phyloP scores from a whole-genome alignment of 345 rosid genomes.

The Mallotus nudiflorus region DNA sequence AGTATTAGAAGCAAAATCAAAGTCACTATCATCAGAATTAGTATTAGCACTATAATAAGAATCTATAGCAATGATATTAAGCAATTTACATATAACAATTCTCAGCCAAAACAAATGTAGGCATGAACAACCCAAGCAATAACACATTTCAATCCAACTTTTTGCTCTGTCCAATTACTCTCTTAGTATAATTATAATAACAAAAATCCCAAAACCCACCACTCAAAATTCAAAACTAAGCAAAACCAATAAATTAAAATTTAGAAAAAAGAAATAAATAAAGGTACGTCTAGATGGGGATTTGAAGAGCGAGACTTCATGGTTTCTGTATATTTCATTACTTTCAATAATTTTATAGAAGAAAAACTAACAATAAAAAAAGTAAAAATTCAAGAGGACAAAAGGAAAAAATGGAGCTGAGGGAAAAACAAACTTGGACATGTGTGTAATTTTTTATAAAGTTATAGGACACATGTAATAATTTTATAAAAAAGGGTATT shows the following conservation, averaged over 20 bases:
- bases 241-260: slow-evolving; percentile 9
- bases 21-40: slow-evolving; percentile 32
- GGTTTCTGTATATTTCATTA: slow-evolving; percentile 19
- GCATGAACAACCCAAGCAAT: slow-evolving; percentile 78
- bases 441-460: too few species aligned
- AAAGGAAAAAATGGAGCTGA: not conserved
- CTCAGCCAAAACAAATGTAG: slow-evolving; percentile 85
- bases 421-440: too few species aligned
- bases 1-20: slow-evolving; percentile 44
- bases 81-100: slow-evolving; percentile 73
- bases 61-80: slow-evolving; percentile 60
- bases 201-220: not conserved
- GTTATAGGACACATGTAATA: too few species aligned
- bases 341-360: not conserved
- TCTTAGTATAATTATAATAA: slow-evolving; percentile 10
- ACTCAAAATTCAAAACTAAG: slow-evolving; percentile 3
- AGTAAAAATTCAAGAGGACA: not conserved
- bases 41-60: slow-evolving; percentile 84
- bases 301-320: slow-evolving; percentile 43
- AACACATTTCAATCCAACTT: slow-evolving; percentile 62
- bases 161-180: slow-evolving; percentile 52
- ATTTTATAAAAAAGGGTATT: too few species aligned
- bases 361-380: not conserved
- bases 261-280: not conserved
- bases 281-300: slow-evolving; percentile 43